Percentiles rank a stretch among this genome's conserved stretches.
Evolutionary conservation across 106 monocot species (phyloP).

Genomic region (Apostasia ramifera): DNA sequence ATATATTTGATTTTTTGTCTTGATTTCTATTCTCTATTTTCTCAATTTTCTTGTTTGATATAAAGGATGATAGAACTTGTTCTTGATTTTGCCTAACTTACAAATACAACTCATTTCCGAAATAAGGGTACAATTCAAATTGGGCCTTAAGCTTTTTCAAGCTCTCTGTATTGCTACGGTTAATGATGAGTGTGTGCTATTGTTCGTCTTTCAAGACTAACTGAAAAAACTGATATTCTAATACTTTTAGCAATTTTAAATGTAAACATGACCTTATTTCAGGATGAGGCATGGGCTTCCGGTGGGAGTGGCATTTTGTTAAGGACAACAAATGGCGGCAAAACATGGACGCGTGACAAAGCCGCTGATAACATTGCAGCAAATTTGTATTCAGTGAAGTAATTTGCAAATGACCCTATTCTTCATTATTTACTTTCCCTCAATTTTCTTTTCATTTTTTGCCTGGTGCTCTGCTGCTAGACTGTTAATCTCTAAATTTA

Average conservation of each 20-base stretch:
- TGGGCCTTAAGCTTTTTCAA: no score
- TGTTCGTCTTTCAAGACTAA: not conserved
- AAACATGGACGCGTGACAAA: conserved; percentile 84
- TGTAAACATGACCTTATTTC: conserved; percentile 12
- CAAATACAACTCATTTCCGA: no score
- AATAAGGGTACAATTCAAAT: no score
- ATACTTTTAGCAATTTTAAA: not conserved
- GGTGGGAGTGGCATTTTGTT: conserved; percentile 83
- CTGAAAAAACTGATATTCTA: not conserved
- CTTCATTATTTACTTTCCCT: no score
- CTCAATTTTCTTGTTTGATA: no score
- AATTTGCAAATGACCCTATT: conserved; percentile 1
- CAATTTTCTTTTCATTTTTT: not conserved
- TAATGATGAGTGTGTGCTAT: not conserved
- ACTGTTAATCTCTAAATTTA: no score
- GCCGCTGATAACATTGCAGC: conserved; percentile 89
- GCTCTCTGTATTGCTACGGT: no score
- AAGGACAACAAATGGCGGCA: conserved; percentile 86
- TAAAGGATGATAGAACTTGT: no score
- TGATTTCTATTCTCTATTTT: no score
- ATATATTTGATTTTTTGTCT: no score
- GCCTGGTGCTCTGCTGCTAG: not conserved
- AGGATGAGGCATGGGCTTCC: conserved; percentile 99
- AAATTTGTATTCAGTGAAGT: conserved; percentile 94
- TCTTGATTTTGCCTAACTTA: no score